Conservation (phyloP, 192 early-diverging fungal genomes). For the Pecoramyces ruminantium region DNA sequence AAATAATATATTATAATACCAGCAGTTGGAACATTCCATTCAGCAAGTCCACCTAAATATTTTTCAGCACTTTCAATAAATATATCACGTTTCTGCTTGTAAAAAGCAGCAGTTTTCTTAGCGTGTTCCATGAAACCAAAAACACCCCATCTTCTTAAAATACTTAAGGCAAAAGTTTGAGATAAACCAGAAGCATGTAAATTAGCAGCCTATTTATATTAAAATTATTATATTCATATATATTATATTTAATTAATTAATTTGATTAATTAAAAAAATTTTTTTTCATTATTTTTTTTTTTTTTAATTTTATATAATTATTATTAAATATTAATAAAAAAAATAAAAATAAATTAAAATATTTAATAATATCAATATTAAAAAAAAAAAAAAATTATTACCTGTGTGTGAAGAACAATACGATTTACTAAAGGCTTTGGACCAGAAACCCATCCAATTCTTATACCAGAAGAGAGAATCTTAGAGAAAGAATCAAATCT, state of each 20-base stretch:
- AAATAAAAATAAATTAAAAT: no score
- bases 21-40: slow-evolving; percentile 25
- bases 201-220: slow-evolving; percentile 50
- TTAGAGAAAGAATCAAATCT: slow-evolving; percentile 89
- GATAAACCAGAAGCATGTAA: slow-evolving; percentile 70
- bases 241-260: no score
- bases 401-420: slow-evolving; percentile 66
- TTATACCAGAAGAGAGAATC: slow-evolving; percentile 70
- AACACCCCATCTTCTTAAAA: slow-evolving; percentile 59
- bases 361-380: no score
- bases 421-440: slow-evolving; percentile 50
- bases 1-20: slow-evolving; percentile 3
- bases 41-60: slow-evolving; percentile 33
- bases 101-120: slow-evolving; percentile 48
- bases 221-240: no score
- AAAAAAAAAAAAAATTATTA: not conserved
- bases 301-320: no score
- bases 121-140: slow-evolving; percentile 62
- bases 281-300: no score
- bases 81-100: slow-evolving; percentile 46
- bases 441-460: slow-evolving; percentile 60
- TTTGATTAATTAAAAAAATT: no score
- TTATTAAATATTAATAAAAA: no score
- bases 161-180: slow-evolving; percentile 57
- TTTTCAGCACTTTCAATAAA: slow-evolving; percentile 46